Conservation (phyloP, 495 filamentous ascomycete species). For the Penicillium bovifimosum region DNA sequence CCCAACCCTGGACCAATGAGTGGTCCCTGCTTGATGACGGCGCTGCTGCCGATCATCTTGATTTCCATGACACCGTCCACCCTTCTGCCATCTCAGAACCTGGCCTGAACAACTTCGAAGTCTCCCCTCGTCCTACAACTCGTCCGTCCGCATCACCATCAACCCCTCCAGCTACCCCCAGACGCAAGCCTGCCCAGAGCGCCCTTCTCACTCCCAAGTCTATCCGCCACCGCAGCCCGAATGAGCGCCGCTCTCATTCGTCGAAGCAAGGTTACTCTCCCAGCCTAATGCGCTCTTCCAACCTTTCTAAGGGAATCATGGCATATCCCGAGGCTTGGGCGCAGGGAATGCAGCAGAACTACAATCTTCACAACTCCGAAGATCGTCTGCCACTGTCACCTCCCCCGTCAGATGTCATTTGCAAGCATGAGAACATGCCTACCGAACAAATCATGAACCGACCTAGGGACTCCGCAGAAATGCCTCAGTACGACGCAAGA, state of each 20-base stretch:
- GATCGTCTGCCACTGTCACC: constrained; percentile 42
- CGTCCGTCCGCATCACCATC: constrained; percentile 31
- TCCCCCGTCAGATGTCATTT: constrained; percentile 39
- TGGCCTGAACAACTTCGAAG: constrained; percentile 30
- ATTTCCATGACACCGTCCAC: constrained; percentile 39
- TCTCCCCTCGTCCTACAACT: constrained; percentile 23
- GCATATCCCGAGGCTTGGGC: constrained; percentile 40
- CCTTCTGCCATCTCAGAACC: constrained; percentile 38
- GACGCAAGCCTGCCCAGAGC: constrained; percentile 32
- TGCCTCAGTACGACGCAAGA: constrained; percentile 34
- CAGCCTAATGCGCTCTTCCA: constrained; percentile 37
- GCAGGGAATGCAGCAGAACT: constrained; percentile 41
- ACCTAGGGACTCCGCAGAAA: constrained; percentile 28
- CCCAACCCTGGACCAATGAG: constrained; percentile 38
- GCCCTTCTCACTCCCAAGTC: constrained; percentile 39
- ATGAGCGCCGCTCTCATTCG: constrained; percentile 34
- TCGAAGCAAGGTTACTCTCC: constrained; percentile 45
- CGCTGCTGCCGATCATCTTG: constrained; percentile 25
- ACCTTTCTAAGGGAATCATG: constrained; percentile 38
- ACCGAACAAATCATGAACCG: constrained; percentile 22
- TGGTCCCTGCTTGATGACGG: constrained; percentile 38
- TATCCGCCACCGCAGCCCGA: constrained; percentile 37
- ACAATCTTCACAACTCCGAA: constrained; percentile 31
- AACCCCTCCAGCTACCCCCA: constrained; percentile 42
- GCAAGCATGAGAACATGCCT: constrained; percentile 38